Percentiles rank a stretch among this genome's conserved stretches.
phyloP scores from a whole-genome alignment of 2,329 filamentous ascomycete genomes.

The Alternaria triticimaculans region DNA sequence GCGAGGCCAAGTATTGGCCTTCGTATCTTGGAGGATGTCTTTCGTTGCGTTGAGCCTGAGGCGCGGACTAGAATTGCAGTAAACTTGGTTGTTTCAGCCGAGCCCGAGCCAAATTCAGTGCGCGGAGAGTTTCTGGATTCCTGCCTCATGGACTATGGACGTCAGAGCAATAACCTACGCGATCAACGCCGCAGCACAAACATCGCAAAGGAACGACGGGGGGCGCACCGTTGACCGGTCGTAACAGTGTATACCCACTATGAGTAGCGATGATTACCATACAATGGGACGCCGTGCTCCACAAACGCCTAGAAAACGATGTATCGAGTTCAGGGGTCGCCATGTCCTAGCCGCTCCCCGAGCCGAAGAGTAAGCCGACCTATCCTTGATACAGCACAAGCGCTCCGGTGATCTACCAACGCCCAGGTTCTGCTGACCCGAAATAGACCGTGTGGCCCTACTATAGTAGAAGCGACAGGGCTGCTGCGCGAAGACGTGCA shows the following conservation, averaged over 20 bases:
- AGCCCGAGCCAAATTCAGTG: conserved; percentile 4
- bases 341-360: conserved; percentile 17
- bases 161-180: background rate
- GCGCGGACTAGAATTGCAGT: background rate
- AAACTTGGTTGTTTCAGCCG: conserved; percentile 13
- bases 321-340: conserved; percentile 11
- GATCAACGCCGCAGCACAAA: background rate
- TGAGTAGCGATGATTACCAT: background rate
- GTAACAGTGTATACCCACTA: background rate
- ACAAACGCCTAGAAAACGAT: conserved; percentile 23
- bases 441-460: conserved; percentile 27
- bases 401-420: conserved; percentile 23
- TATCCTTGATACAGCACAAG: conserved; percentile 15
- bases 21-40: conserved; percentile 21
- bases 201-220: background rate
- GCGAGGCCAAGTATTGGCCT: conserved; percentile 21
- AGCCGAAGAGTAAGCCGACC: background rate
- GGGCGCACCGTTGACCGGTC: background rate
- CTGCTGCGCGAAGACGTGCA: conserved; percentile 26
- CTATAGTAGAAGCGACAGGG: conserved; percentile 14
- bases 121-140: background rate
- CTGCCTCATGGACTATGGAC: background rate
- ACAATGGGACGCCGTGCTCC: conserved; percentile 19
- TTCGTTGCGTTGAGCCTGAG: background rate
- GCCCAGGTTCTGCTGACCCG: conserved; percentile 19